A percentile compares a stretch with the other conserved stretches of the same genome.
Conservation (phyloP, 176 grass and related monocot species). For the Lolium multiflorum region DNA sequence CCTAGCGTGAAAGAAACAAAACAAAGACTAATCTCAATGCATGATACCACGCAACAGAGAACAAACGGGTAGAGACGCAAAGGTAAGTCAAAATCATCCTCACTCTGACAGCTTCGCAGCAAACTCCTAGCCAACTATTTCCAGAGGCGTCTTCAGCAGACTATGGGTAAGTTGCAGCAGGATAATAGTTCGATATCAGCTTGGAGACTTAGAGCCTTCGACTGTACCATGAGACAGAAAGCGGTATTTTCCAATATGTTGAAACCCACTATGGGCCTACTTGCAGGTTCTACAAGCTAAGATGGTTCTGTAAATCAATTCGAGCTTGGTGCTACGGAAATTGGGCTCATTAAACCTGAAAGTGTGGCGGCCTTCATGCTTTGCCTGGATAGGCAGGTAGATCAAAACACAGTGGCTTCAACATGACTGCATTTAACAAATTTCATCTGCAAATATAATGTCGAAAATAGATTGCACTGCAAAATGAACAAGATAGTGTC, state of each 20-base stretch:
- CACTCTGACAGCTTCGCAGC: neutral
- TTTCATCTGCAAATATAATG: constrained; percentile 80
- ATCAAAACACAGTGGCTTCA: constrained; percentile 11
- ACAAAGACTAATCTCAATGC: neutral
- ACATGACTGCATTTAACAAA: constrained; percentile 52
- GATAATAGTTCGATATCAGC: neutral
- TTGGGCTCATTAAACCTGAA: neutral
- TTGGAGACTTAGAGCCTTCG: neutral
- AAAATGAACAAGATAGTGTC: constrained; percentile 31
- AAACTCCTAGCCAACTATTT: constrained; percentile 4
- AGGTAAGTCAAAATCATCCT: too few species aligned
- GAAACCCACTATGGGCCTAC: neutral
- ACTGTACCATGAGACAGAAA: neutral
- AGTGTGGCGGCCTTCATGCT: neutral
- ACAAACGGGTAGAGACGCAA: neutral
- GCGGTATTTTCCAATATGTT: neutral
- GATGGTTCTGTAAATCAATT: neutral
- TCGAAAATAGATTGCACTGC: constrained; percentile 89
- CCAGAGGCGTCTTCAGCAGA: neutral
- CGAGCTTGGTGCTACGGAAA: constrained; percentile 19
- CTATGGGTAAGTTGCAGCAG: neutral
- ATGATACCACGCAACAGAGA: neutral
- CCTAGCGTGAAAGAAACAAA: neutral
- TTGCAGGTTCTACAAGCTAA: constrained; percentile 16
- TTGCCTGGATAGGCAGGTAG: constrained; percentile 1